phyloP scores from a whole-genome alignment of 2,329 filamentous ascomycete genomes.

The Fusarium odoratissimum region DNA sequence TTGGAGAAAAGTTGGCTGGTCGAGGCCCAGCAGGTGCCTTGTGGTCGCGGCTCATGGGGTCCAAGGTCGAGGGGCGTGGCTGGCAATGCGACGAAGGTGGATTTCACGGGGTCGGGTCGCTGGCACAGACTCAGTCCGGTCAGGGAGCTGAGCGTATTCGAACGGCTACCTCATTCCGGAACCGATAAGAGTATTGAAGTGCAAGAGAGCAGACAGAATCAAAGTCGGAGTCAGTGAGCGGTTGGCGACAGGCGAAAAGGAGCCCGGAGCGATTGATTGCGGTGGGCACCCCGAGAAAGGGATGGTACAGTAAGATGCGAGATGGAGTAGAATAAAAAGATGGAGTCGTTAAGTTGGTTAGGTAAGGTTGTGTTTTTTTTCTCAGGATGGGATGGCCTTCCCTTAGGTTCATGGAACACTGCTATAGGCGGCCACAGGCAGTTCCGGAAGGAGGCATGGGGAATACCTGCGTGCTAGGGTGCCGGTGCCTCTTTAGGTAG shows the following conservation, averaged over 20 bases:
- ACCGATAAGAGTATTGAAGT: conserved; percentile 32
- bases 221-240: neutral
- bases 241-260: conserved; percentile 23
- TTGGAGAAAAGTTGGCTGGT: conserved; percentile 68
- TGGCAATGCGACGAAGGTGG: conserved; percentile 47
- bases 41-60: conserved; percentile 58
- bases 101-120: conserved; percentile 44
- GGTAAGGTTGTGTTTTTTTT: conserved; percentile 30
- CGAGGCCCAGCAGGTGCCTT: conserved; percentile 68
- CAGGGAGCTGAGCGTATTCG: conserved; percentile 69
- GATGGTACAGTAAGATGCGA: conserved; percentile 39
- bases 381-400: conserved; percentile 35
- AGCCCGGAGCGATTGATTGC: conserved; percentile 23
- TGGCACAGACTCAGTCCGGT: conserved; percentile 65
- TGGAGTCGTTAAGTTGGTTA: conserved; percentile 43
- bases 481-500: conserved; percentile 7
- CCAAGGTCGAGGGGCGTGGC: conserved; percentile 46
- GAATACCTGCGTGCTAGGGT: conserved; percentile 13
- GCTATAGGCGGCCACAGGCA: conserved; percentile 32
- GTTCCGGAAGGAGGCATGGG: conserved; percentile 34
- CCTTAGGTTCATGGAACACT: conserved; percentile 14
- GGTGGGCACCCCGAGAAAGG: conserved; percentile 32
- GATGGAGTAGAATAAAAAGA: conserved; percentile 41
- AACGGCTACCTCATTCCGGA: conserved; percentile 69
- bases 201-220: conserved; percentile 17